phyloP scores from a whole-genome alignment of 257 asterid species.

The Gynochthodes officinalis region DNA sequence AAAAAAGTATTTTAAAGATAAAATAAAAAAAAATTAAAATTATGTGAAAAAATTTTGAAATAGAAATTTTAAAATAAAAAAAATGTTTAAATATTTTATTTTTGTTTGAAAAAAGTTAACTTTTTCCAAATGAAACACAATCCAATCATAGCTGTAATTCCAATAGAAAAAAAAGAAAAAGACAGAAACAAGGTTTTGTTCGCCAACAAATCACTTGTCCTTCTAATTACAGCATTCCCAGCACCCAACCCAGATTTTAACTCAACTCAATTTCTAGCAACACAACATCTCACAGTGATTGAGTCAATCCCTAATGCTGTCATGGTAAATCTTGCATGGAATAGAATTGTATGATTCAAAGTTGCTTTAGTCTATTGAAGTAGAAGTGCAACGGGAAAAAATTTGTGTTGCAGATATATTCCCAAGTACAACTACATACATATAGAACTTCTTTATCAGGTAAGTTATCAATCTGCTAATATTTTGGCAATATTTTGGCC shows the following conservation, averaged over 20 bases:
- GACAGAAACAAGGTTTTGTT: not conserved
- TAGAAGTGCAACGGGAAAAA: not conserved
- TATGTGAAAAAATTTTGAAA: too few relatives aligned
- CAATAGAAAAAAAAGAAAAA: too few relatives aligned
- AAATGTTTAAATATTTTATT: too few relatives aligned
- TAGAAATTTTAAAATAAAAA: too few relatives aligned
- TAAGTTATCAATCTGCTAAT: not conserved
- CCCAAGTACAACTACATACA: not conserved
- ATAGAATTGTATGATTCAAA: too few relatives aligned
- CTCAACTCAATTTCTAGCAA: not conserved
- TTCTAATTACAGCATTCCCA: not conserved
- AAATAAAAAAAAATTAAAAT: too few relatives aligned
- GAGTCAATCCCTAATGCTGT: not conserved
- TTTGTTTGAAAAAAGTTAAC: too few relatives aligned
- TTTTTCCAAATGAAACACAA: too few relatives aligned
- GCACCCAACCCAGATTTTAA: too few relatives aligned
- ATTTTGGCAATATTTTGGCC: too few relatives aligned
- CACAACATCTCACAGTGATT: not conserved
- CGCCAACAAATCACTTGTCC: not conserved
- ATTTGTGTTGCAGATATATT: not conserved
- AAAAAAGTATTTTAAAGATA: too few relatives aligned
- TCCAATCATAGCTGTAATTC: too few relatives aligned
- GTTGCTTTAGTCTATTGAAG: not conserved
- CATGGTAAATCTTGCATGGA: not conserved
- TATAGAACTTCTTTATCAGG: not conserved